Evolutionary conservation across 2,329 filamentous ascomycete genomes (phyloP), one percentile per base, ranked within the genome.

Genomic region (Colletotrichum sansevieriae): DNA sequence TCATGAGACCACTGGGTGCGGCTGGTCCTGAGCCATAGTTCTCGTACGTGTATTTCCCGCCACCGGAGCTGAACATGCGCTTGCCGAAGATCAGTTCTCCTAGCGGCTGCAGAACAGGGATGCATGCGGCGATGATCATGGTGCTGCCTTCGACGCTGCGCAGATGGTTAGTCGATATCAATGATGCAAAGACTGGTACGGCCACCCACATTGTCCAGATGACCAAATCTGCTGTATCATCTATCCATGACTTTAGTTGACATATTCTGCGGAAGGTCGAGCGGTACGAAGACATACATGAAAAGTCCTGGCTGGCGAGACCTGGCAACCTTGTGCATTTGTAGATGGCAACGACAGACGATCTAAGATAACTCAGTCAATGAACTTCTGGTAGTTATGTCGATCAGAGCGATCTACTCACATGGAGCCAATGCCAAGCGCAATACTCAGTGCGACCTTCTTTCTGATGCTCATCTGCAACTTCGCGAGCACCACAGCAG

Each of bases 171-270:
- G 20, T 8, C 2, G 7, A 8, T 29, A 4, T 7, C 6, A 9
- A 25, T 20, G 18, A 3, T 12, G 10, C 1, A 18, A 13, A 39
- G 3, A 39, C 29, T 9, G 6, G 3, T 11, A 9, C 7, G 3
- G n/a, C 7, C 10, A 58, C 73, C 75, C 76, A 83, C 81, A 78
- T 76, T 6, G 82, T 84, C 82, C 83, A 85, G 33, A 83, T 78
- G 1, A 83, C 76, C 4, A 83, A 74, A n/a, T 83, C 80, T 0
- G 78, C 77, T 3, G 80, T 83, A 20, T 78, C 77, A 52, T 76
- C 74, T 78, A 54, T 4, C 0, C 6, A 29, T 8, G 29, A 29
- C 25, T 29, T 29, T 29, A 29, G 29, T 29, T 2, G 33, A 13
- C 6, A 13, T 3, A 11, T 3, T 20, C 13, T n/a, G 25, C 8